Evolutionary conservation across 2,329 filamentous ascomycete species (phyloP), one percentile per base, ranked within the genome.

Genomic region (Elsinoe australis): DNA sequence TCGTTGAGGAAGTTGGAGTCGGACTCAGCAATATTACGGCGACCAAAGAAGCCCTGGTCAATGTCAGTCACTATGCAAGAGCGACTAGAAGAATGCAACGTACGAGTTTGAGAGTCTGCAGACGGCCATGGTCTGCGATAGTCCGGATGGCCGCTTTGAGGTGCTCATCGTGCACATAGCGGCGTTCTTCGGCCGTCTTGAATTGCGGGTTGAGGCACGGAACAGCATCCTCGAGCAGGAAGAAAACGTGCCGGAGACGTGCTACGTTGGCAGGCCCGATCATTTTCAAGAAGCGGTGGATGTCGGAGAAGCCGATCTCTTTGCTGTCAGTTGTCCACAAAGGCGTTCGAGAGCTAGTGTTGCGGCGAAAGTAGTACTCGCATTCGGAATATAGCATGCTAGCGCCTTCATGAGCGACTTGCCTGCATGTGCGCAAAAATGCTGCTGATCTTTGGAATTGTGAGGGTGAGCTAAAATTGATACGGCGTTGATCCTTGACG

Each of bases 1-100:
- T 98, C 90, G 55, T 96, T 92, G 54, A 80, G 76, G 62, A 95
- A 95, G 69, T 95, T 44, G 24, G 21, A 28, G 28, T 44, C 39
- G 24, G 39, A 44, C 17, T 44, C 39, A 26, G 39, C 39, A 19
- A 44, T 32, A 26, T 44, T 44, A 19, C 39, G 39, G 24, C 39
- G 39, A 19, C 39, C 39, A 15, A 44, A 44, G 26, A 44, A 44
- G 39, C 39, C 39, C 39, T 44, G 22, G 5, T 4, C 4, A 32
- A 15, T n/a, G 26, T 28, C 14, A 29, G 39, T 32, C 14, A 9
- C 5, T 12, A 29, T n/a, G 14, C 26, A 8, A 15, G 9, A 6
- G 24, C 10, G 4, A 1, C 9, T 7, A 7, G 2, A 10, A 9
- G 5, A 14, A 4, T 21, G 15, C 19, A 18, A 6, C 39, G 29